These are phyloP conservation scores for Lasiosphaeria miniovina DNA, from an alignment of 495 filamentous ascomycete species.

Conservation along the genomic window DNA sequence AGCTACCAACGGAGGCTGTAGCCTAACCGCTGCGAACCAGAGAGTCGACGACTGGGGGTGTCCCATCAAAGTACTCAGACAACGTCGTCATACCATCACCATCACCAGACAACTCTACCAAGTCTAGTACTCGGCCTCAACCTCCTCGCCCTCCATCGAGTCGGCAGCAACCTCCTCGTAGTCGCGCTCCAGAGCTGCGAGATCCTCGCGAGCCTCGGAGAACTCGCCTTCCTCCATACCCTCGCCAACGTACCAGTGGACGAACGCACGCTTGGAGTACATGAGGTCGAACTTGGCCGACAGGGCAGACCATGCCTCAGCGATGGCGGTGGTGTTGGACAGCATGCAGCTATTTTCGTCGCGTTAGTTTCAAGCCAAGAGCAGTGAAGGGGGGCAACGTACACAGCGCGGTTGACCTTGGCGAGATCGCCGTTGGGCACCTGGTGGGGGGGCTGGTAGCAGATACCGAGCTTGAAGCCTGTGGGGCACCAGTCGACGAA, in stretches of 20 bases:
- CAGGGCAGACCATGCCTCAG: constrained; percentile 96
- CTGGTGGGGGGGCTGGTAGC: constrained; percentile 93
- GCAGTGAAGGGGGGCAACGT: constrained; percentile 43
- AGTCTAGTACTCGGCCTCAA: constrained; percentile 90
- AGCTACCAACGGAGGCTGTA: constrained; percentile 22
- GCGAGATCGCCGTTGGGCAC: constrained; percentile 96
- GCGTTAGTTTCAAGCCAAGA: constrained; percentile 19
- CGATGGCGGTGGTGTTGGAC: constrained; percentile 98
- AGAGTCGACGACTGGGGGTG: constrained; percentile 18
- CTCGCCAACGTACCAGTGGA: constrained; percentile 99
- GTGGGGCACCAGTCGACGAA: constrained; percentile 99
- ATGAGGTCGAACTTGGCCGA: constrained; percentile 99
- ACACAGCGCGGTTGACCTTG: constrained; percentile 96
- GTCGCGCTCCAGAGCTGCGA: constrained; percentile 96
- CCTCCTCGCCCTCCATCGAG: constrained; percentile 83
- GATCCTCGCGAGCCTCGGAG: constrained; percentile 96
- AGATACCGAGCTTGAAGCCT: constrained; percentile 99
- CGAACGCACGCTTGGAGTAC: constrained; percentile 99
- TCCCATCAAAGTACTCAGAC: constrained; percentile 16
- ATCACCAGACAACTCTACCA: constrained; percentile 12
- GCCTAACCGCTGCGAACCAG: constrained; percentile 13
- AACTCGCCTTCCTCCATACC: constrained; percentile 99
- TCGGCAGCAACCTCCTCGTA: constrained; percentile 99
- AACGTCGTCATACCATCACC: constrained; percentile 16
- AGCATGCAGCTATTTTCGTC: constrained; percentile 76